phyloP scores from a whole-genome alignment of 108 stramenopile genomes.

The Nitzschia putrida region DNA sequence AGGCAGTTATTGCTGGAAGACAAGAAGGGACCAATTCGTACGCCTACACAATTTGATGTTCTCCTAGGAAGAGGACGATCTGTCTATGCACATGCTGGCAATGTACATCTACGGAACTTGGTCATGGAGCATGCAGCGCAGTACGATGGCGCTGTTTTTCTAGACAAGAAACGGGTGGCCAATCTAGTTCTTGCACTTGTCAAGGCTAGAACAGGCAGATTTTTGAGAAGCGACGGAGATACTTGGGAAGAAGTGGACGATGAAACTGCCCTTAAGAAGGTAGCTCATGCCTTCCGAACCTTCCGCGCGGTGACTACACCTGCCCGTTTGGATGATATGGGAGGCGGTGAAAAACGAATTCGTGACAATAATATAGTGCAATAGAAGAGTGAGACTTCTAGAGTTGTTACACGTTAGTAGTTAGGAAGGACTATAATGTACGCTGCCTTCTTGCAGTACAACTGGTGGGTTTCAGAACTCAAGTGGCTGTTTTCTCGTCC shows the following conservation, averaged over 20 bases:
- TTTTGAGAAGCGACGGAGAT: conserved; percentile 13
- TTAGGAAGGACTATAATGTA: no score
- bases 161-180: background rate
- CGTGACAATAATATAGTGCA: no score
- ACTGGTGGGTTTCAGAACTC: no score
- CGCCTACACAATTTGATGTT: conserved; percentile 8
- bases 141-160: conserved; percentile 3
- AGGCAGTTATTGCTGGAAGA: background rate
- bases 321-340: no score
- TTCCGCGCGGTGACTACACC: conserved; percentile 3
- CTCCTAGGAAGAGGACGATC: conserved; percentile 17
- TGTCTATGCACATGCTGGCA: conserved; percentile 12
- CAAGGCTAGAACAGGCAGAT: conserved; percentile 5
- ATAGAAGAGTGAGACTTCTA: no score
- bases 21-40: background rate
- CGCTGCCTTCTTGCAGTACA: no score
- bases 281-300: conserved; percentile 16
- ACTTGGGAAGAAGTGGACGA: conserved; percentile 29
- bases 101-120: conserved; percentile 3
- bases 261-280: conserved; percentile 9
- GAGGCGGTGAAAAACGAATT: no score
- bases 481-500: no score
- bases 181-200: background rate
- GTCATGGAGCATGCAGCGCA: background rate
- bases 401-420: no score